phyloP scores from a whole-genome alignment of 2,329 filamentous ascomycete genomes.

The Escovopsis sp. region DNA sequence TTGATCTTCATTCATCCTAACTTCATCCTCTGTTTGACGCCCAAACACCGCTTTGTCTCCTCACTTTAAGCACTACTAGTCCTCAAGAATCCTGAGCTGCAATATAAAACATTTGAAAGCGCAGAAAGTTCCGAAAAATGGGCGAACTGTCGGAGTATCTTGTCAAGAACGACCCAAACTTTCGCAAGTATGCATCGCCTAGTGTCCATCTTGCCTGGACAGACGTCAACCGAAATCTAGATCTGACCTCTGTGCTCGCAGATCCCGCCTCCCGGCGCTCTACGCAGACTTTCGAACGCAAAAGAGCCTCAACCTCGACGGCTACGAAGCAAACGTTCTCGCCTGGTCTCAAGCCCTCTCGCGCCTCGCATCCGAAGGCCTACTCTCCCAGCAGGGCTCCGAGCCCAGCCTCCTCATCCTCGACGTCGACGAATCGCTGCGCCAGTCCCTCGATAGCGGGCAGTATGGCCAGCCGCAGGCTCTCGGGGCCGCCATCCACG shows the following conservation, averaged over 20 bases:
- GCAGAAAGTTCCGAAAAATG: conserved; percentile 25
- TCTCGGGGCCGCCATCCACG: conserved; percentile 60
- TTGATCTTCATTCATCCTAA: too few species aligned
- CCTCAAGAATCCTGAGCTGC: neutral
- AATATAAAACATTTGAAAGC: neutral
- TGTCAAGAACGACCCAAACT: conserved; percentile 44
- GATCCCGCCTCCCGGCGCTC: conserved; percentile 65
- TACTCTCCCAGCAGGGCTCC: conserved; percentile 26
- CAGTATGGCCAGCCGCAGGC: conserved; percentile 73
- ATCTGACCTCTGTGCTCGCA: conserved; percentile 16
- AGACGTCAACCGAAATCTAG: too few species aligned
- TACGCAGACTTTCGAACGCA: conserved; percentile 78
- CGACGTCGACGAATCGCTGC: conserved; percentile 45
- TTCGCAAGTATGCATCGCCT: conserved; percentile 33
- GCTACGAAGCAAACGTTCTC: conserved; percentile 63
- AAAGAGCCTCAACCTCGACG: conserved; percentile 65
- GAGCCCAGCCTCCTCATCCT: conserved; percentile 36
- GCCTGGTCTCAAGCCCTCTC: conserved; percentile 67
- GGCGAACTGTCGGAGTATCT: conserved; percentile 55
- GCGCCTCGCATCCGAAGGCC: conserved; percentile 51
- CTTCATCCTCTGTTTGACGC: too few species aligned
- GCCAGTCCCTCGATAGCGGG: conserved; percentile 56
- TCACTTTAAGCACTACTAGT: too few species aligned
- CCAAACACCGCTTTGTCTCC: too few species aligned
- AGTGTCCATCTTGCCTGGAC: neutral